These are phyloP conservation scores for Mycena olivaceomarginata DNA, from an alignment of 768 basidiomycete species.

Conservation along the genomic window DNA sequence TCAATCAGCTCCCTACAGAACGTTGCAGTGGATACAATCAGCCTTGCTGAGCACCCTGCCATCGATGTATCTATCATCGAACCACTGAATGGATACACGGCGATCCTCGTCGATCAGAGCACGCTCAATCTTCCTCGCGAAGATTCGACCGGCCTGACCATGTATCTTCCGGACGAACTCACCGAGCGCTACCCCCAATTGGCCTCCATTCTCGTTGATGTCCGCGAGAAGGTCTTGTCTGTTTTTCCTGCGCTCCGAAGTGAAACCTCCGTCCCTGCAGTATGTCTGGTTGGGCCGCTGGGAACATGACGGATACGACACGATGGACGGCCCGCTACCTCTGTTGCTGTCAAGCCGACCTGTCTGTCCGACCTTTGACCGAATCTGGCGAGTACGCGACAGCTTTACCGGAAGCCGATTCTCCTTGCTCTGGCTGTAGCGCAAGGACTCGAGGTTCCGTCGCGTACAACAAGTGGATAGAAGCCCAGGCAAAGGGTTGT, in stretches of 20 bases:
- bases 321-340: neutral
- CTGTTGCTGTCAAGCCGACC: neutral
- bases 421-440: slow-evolving; percentile 5
- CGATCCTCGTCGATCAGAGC: neutral
- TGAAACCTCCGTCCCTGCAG: neutral
- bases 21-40: neutral
- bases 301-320: neutral
- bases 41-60: neutral
- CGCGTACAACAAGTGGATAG: neutral
- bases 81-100: neutral
- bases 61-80: neutral
- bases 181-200: neutral
- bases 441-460: neutral
- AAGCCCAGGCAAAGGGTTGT: neutral
- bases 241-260: neutral
- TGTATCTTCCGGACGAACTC: neutral
- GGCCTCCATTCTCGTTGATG: neutral
- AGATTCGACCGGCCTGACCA: neutral
- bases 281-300: slow-evolving; percentile 6
- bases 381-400: neutral
- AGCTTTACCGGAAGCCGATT: neutral
- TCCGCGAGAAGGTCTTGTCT: neutral
- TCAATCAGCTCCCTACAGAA: neutral
- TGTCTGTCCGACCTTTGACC: neutral
- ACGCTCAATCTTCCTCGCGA: neutral